Evolutionary conservation across 345 rosid species (phyloP).

Genomic region (Lagerstroemia speciosa): DNA sequence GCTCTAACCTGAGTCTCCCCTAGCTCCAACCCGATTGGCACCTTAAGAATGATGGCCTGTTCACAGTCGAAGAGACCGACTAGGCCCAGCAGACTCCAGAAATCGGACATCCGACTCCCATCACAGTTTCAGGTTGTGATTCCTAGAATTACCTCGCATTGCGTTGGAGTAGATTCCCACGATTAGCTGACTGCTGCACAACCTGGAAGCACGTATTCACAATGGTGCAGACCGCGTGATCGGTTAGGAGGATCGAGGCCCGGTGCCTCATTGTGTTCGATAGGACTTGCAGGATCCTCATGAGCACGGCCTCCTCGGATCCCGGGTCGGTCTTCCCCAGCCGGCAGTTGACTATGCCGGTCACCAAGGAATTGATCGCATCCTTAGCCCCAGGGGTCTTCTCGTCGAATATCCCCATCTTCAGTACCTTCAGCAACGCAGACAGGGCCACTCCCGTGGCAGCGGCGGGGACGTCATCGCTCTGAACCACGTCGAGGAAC

Average conservation of each 20-base stretch:
- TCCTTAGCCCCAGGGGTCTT: slow-evolving; percentile 72
- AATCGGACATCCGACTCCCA: too few species aligned
- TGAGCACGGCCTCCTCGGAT: slow-evolving; percentile 71
- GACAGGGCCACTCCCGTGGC: slow-evolving; percentile 68
- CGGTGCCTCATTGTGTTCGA: slow-evolving; percentile 52
- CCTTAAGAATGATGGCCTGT: too few species aligned
- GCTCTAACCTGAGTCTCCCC: too few species aligned
- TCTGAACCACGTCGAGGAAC: slow-evolving; percentile 71
- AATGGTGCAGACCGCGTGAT: slow-evolving; percentile 65
- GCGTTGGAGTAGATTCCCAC: slow-evolving; percentile 81
- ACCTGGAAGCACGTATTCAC: slow-evolving; percentile 90
- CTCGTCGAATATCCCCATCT: slow-evolving; percentile 57
- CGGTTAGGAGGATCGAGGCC: slow-evolving; percentile 45
- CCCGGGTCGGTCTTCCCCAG: slow-evolving; percentile 54
- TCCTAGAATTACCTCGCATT: slow-evolving; percentile 28
- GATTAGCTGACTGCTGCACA: slow-evolving; percentile 57
- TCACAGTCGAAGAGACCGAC: too few species aligned
- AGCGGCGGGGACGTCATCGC: slow-evolving; percentile 64
- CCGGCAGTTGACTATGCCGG: slow-evolving; percentile 68
- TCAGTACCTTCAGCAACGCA: slow-evolving; percentile 55
- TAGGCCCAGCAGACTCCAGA: too few species aligned
- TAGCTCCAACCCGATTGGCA: too few species aligned
- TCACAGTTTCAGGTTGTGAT: too few species aligned
- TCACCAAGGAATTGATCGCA: slow-evolving; percentile 44
- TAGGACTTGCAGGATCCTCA: slow-evolving; percentile 76